Conservation (phyloP, 2,329 filamentous ascomycete genomes). For the Colletotrichum liriopes region DNA sequence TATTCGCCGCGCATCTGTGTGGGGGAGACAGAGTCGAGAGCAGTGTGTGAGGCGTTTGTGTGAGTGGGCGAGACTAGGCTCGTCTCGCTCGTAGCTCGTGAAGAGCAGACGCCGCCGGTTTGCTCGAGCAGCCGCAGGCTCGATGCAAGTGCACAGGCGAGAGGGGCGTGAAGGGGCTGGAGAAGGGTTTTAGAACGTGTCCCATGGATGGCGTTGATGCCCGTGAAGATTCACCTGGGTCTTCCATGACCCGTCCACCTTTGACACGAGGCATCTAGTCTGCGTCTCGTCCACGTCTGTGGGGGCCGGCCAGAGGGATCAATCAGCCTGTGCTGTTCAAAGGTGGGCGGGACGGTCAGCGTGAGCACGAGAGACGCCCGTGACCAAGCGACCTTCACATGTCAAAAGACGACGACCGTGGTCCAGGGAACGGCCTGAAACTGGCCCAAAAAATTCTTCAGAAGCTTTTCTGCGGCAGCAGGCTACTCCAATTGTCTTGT, state of each 20-base stretch:
- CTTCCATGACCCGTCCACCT: constrained; percentile 26
- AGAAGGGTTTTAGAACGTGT: constrained; percentile 30
- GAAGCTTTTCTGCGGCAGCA: constrained; percentile 21
- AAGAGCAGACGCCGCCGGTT: constrained; percentile 4
- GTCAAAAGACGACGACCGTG: constrained; percentile 19
- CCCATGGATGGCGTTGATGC: constrained; percentile 27
- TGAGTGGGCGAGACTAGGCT: constrained; percentile 20
- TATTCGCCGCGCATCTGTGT: constrained; percentile 14
- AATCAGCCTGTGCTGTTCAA: constrained; percentile 10
- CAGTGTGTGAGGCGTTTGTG: not conserved
- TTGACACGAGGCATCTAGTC: constrained; percentile 29
- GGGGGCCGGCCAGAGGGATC: constrained; percentile 1
- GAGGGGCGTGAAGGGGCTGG: constrained; percentile 8
- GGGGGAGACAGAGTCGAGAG: constrained; percentile 10
- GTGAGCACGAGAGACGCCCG: constrained; percentile 15
- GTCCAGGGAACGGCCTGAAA: constrained; percentile 31
- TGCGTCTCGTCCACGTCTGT: constrained; percentile 2
- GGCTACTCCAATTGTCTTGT: constrained; percentile 32
- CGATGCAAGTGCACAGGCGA: constrained; percentile 27
- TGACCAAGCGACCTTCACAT: constrained; percentile 35
- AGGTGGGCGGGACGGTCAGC: constrained; percentile 32
- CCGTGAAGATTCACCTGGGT: constrained; percentile 14
- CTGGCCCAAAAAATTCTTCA: constrained; percentile 28
- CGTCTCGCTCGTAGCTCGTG: not conserved
- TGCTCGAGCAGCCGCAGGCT: constrained; percentile 17